A percentile compares a stretch with the other conserved stretches of the same genome.
phyloP scores from a whole-genome alignment of 768 basidiomycete species.

The Mrakia blollopis region DNA sequence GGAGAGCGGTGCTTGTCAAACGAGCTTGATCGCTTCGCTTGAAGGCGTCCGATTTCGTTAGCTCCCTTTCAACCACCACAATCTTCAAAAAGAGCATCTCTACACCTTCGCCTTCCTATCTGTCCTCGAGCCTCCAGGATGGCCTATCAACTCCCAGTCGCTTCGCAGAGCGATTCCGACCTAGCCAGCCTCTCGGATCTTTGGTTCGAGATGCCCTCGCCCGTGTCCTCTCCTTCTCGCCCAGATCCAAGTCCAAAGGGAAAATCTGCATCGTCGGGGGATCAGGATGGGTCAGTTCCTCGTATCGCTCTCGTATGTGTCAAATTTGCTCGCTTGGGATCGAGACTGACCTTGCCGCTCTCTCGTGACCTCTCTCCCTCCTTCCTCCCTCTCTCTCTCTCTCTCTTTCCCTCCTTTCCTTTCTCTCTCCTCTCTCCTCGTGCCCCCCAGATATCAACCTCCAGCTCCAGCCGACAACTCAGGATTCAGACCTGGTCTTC shows the following conservation, averaged over 20 bases:
- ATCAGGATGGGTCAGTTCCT: background rate
- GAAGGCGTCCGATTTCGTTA: background rate
- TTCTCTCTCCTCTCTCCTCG: background rate
- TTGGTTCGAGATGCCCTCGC: background rate
- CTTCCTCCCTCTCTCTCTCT: background rate
- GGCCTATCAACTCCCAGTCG: conserved; percentile 2
- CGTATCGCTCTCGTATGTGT: no score
- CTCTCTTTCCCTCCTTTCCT: no score
- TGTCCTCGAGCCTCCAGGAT: background rate
- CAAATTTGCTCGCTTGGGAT: no score
- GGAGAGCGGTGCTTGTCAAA: background rate
- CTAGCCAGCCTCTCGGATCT: background rate
- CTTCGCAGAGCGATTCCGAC: background rate
- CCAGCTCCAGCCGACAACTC: background rate
- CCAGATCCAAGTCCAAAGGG: background rate
- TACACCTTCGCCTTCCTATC: background rate
- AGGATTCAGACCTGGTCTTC: background rate
- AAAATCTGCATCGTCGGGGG: background rate
- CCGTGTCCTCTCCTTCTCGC: background rate
- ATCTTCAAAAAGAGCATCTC: background rate
- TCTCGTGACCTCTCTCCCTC: background rate
- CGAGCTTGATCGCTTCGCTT: background rate
- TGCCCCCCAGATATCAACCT: background rate
- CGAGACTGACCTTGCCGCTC: no score
- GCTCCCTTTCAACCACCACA: background rate